Evolutionary conservation across 1,139 yeast species (phyloP).

Genomic region (Arxiozyma bovina): DNA sequence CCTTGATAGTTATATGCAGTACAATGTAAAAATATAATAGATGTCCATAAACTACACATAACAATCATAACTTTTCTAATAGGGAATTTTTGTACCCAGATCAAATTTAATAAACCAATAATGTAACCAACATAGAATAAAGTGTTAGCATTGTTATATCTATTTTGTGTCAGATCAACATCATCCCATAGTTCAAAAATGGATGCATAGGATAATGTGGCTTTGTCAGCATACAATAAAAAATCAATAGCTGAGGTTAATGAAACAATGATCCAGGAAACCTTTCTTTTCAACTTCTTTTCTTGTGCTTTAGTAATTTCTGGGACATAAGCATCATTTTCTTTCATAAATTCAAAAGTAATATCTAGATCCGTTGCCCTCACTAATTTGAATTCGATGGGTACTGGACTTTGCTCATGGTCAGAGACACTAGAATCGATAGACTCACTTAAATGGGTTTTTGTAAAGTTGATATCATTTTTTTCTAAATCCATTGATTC

Average conservation of each 20-base stretch:
- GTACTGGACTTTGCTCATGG: not conserved
- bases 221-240: conserved; percentile 39
- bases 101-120: conserved; percentile 32
- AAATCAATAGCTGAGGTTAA: conserved; percentile 33
- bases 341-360: conserved; percentile 35
- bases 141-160: conserved; percentile 36
- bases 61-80: conserved; percentile 31
- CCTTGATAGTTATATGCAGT: conserved; percentile 37
- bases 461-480: not conserved
- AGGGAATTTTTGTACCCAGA: conserved; percentile 33
- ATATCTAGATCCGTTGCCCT: conserved; percentile 34
- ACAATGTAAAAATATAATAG: conserved; percentile 36
- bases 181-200: conserved; percentile 38
- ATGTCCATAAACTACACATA: conserved; percentile 35
- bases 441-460: not conserved
- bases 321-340: conserved; percentile 15
- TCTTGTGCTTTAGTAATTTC: conserved; percentile 35
- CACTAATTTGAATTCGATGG: conserved; percentile 6
- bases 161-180: conserved; percentile 32
- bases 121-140: conserved; percentile 36
- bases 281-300: conserved; percentile 31
- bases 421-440: not conserved
- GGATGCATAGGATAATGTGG: conserved; percentile 38
- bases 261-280: conserved; percentile 32
- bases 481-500: not conserved